Conservation (phyloP, 257 asterid genomes). For the Nicotiana undulata region DNA sequence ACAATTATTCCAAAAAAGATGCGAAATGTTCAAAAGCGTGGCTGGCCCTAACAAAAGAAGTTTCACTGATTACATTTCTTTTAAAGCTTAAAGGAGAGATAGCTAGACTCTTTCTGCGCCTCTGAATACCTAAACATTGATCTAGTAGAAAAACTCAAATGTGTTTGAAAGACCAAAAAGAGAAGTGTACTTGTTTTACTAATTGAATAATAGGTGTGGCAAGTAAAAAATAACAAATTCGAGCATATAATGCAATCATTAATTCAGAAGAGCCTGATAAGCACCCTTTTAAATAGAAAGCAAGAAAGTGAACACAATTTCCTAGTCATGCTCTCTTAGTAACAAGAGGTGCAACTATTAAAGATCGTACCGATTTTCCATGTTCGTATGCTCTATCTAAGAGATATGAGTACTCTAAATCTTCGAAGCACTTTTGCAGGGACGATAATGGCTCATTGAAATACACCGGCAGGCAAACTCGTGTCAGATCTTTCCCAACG, state of each 20-base stretch:
- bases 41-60: not conserved
- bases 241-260: not conserved
- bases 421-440: conserved; percentile 85
- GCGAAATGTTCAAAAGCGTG: not conserved
- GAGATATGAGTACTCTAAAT: conserved; percentile 84
- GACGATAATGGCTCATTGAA: conserved; percentile 91
- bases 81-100: not conserved
- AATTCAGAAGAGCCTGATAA: not conserved
- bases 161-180: not conserved
- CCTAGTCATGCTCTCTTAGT: not conserved
- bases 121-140: not conserved
- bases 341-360: conserved; percentile 1
- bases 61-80: not conserved
- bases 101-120: not conserved
- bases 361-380: conserved; percentile 71
- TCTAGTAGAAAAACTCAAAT: not conserved
- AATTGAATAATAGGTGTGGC: not conserved
- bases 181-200: not conserved
- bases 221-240: conserved; percentile 3
- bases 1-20: not conserved
- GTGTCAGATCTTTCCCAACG: conserved; percentile 86
- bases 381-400: conserved; percentile 82
- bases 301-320: not conserved
- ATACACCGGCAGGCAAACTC: conserved; percentile 91
- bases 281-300: not conserved